Base-by-base conservation (phyloP, 805 yeast species). In the Candida anglica region DNA sequence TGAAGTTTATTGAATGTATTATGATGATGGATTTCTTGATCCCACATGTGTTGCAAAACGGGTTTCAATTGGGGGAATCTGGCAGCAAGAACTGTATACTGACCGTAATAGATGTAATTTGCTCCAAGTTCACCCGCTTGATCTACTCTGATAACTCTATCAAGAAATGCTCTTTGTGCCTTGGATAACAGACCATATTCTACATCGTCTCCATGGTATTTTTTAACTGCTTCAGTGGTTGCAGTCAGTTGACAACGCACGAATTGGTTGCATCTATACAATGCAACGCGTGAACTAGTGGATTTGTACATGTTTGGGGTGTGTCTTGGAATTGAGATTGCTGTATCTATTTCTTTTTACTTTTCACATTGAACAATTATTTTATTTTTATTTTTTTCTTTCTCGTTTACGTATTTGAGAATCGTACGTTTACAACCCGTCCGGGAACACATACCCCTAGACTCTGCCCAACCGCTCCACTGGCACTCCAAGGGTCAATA, bases 101-200 rank as follows among this genome's bases (percentile, higher is more conserved):
- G 98, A 6, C 98, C 98, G 39, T 81, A 79, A 57, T 93, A 93
- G 32, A 93, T 93, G 46, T 84, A 80, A 56, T 93, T 80, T 1
- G 98, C 98, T 3, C 97, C 98, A 9, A 93, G 73, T 56, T 93
- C 98, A 26, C 98, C 98, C 2, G 98, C 97, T 60, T 93, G 98
- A 54, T 93, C 97, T 6, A 93, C 98, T 33, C 98, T 71, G 25
- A 93, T 76, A 0, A 77, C 79, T 34, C 91, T 60, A 35, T 84
- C 87, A 16, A 85, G 64, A 42, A 71, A 85, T 0, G 89, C 89
- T 38, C 64, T 63, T 49, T 84, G 93, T 0, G 86, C 84, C 27
- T 55, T 51, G 18, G 69, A 60, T 34, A 67, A 47, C 5, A 55
- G 44, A 0, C 70, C 71, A 37, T 63, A 66, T 34, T 52, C 55